phyloP scores from a whole-genome alignment of 2,329 filamentous ascomycete species.

The Apiospora pterosperma region DNA sequence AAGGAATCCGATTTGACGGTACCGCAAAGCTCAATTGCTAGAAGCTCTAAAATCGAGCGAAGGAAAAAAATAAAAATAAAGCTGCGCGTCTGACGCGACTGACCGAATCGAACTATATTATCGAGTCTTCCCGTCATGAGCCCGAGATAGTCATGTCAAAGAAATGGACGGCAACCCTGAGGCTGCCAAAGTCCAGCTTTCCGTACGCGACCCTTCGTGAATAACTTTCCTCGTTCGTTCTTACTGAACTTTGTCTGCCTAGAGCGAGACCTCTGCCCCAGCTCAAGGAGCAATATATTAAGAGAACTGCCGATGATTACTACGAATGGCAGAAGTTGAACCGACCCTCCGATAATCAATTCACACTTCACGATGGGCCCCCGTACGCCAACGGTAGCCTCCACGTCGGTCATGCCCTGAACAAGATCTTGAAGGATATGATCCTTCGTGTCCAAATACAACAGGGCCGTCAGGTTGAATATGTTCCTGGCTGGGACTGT shows the following conservation, averaged over 20 bases:
- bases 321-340: conserved; percentile 78
- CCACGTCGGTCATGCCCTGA: conserved; percentile 91
- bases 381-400: conserved; percentile 93
- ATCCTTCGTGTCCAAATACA: conserved; percentile 79
- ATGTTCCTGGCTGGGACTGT: conserved; percentile 95
- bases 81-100: not conserved
- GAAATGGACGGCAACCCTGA: conserved; percentile 70
- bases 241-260: conserved; percentile 15
- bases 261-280: conserved; percentile 52
- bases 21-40: not conserved
- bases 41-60: not conserved
- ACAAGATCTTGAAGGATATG: conserved; percentile 96
- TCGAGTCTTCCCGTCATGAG: conserved; percentile 5
- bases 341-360: conserved; percentile 54
- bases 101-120: not conserved
- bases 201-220: conserved; percentile 46
- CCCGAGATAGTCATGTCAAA: conserved; percentile 10
- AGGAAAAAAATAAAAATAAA: conserved; percentile 7
- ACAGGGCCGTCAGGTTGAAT: conserved; percentile 72
- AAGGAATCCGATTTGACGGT: not conserved
- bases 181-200: conserved; percentile 71
- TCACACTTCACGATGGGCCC: conserved; percentile 90
- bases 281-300: conserved; percentile 57
- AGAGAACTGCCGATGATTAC: conserved; percentile 78
- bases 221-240: not conserved